phyloP scores from a whole-genome alignment of 2,329 filamentous ascomycete species.

The Nemania abortiva region DNA sequence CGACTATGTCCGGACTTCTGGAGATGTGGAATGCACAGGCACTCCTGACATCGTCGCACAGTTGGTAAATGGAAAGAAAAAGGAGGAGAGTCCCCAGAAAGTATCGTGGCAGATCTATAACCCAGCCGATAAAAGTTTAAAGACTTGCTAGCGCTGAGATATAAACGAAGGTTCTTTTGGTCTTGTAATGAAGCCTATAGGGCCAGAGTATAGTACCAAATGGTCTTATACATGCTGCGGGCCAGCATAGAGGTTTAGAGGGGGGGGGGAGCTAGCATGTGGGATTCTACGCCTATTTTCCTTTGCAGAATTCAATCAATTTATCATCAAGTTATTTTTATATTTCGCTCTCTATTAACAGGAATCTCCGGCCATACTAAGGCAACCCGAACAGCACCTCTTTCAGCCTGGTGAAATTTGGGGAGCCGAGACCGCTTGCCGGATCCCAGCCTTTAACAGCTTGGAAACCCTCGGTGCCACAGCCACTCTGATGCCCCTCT shows the following conservation, averaged over 20 bases:
- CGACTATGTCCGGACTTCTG: neutral
- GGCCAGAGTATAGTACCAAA: too few species aligned
- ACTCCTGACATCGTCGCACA: neutral
- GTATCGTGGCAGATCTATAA: neutral
- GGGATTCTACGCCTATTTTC: too few species aligned
- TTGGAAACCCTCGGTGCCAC: conserved; percentile 28
- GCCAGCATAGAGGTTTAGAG: too few species aligned
- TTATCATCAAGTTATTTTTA: too few species aligned
- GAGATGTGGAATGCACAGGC: neutral
- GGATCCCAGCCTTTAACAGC: conserved; percentile 35
- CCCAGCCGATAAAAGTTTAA: neutral
- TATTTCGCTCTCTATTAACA: too few species aligned
- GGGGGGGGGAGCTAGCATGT: too few species aligned
- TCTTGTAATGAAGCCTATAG: too few species aligned
- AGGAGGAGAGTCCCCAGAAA: neutral
- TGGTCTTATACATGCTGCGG: too few species aligned
- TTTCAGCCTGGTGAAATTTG: conserved; percentile 16
- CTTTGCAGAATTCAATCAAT: too few species aligned
- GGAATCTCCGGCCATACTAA: too few species aligned
- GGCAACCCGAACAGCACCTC: conserved; percentile 20
- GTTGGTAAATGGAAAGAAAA: neutral
- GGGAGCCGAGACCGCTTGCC: conserved; percentile 33
- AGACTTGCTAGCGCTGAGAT: neutral
- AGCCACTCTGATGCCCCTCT: conserved; percentile 32
- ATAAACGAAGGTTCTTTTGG: too few species aligned